Evolutionary conservation across 805 yeast species (phyloP).

Genomic region (Cyberlindnera sargentensis): DNA sequence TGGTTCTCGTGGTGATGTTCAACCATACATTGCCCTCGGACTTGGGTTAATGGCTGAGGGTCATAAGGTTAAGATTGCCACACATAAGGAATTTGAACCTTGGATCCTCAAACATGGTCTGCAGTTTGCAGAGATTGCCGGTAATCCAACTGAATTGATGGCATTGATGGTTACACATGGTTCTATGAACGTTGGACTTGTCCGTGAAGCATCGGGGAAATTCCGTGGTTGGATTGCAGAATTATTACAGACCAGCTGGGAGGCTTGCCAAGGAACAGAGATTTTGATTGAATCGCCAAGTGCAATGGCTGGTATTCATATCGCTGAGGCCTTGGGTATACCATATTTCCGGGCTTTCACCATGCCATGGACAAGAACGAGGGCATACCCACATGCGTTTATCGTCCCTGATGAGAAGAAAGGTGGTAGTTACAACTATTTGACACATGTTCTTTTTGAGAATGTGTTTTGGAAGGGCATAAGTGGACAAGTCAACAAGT

Average conservation of each 20-base stretch:
- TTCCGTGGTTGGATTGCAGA: conserved; percentile 82
- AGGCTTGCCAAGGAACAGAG: conserved; percentile 76
- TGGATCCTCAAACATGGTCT: conserved; percentile 70
- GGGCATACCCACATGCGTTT: conserved; percentile 95
- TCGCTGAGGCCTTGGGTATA: conserved; percentile 84
- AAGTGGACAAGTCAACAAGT: conserved; percentile 75
- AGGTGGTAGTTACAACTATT: conserved; percentile 88
- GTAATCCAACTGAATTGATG: conserved; percentile 91
- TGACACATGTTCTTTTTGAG: conserved; percentile 91
- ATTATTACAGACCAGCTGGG: conserved; percentile 69
- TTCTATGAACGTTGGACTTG: conserved; percentile 71
- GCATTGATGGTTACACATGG: conserved; percentile 89
- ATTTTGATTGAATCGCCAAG: conserved; percentile 92
- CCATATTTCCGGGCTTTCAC: conserved; percentile 95
- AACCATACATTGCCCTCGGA: conserved; percentile 90
- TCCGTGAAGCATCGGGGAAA: conserved; percentile 74
- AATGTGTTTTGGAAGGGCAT: conserved; percentile 92
- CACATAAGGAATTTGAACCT: conserved; percentile 72
- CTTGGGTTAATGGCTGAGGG: conserved; percentile 75
- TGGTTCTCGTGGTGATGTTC: conserved; percentile 96
- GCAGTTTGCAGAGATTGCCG: conserved; percentile 71
- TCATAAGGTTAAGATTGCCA: conserved; percentile 75
- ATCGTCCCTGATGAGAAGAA: conserved; percentile 88
- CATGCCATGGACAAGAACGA: conserved; percentile 97
- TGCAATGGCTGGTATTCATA: conserved; percentile 92